phyloP scores from a whole-genome alignment of 164 flowering plant genomes.

The Brasenia schreberi region DNA sequence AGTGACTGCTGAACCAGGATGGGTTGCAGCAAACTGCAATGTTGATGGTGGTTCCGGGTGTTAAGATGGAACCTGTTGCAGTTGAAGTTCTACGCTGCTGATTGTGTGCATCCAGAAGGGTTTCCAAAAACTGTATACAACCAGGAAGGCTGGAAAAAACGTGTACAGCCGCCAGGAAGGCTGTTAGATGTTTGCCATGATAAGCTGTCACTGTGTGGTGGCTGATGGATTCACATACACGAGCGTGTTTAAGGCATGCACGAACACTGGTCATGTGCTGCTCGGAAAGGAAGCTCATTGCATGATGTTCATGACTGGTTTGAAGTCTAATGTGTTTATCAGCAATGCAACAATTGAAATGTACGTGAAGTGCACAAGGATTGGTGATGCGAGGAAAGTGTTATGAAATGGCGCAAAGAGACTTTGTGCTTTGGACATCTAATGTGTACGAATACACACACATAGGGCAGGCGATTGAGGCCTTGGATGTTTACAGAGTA shows the following conservation, averaged over 20 bases:
- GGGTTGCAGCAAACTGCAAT: too few species aligned
- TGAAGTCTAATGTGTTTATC: slow-evolving; percentile 35
- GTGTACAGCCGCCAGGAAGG: too few species aligned
- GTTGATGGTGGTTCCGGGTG: too few species aligned
- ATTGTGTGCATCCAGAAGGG: too few species aligned
- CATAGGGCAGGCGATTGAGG: slow-evolving; percentile 55
- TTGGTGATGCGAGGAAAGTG: slow-evolving; percentile 32
- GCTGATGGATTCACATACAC: slow-evolving; percentile 37
- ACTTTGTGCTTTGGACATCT: slow-evolving; percentile 45
- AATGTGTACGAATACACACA: too few species aligned
- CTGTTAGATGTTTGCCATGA: slow-evolving; percentile 21
- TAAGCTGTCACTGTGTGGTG: slow-evolving; percentile 22
- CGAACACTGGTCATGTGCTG: slow-evolving; percentile 21
- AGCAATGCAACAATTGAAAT: slow-evolving; percentile 47
- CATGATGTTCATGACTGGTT: slow-evolving; percentile 29
- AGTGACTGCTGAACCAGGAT: too few species aligned
- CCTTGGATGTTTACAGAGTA: slow-evolving; percentile 37
- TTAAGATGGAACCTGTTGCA: too few species aligned
- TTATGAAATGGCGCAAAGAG: slow-evolving; percentile 27
- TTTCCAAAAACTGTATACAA: too few species aligned
- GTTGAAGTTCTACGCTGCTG: too few species aligned
- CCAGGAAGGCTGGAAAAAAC: too few species aligned
- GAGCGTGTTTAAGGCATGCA: slow-evolving; percentile 32
- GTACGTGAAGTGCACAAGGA: slow-evolving; percentile 37
- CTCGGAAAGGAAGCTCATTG: slow-evolving; percentile 37